These are phyloP conservation scores for Croton laevigatus DNA, from an alignment of 441 rosid genomes.

Conservation along the genomic window DNA sequence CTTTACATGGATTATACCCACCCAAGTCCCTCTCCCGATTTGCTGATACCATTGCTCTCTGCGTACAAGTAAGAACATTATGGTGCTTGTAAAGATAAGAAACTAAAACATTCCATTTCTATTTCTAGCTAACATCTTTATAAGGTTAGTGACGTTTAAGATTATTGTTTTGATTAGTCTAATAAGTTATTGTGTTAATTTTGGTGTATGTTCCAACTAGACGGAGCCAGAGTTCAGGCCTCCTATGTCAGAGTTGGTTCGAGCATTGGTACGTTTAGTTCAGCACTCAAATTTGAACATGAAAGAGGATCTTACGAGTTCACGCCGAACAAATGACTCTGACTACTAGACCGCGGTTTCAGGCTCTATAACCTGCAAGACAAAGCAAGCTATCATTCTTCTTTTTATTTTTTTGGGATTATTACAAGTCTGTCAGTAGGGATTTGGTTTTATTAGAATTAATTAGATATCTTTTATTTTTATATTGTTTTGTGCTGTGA, in stretches of 20 bases:
- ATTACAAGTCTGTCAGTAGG: not conserved
- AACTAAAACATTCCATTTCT: no score
- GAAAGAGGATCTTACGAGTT: conserved; percentile 49
- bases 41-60: conserved; percentile 76
- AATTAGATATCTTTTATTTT: no score
- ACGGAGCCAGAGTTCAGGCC: conserved; percentile 78
- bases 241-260: conserved; percentile 84
- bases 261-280: conserved; percentile 68
- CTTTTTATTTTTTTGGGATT: not conserved
- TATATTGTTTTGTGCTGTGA: no score
- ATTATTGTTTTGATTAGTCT: not conserved
- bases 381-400: not conserved
- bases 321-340: conserved; percentile 43
- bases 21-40: conserved; percentile 76
- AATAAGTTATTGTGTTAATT: no score
- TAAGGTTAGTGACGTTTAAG: no score
- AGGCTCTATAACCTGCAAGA: not conserved
- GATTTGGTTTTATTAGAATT: not conserved
- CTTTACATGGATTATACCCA: conserved; percentile 85
- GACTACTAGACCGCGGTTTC: conserved; percentile 21
- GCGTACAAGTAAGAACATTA: conserved; percentile 56
- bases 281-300: conserved; percentile 50
- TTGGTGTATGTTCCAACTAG: conserved; percentile 26
- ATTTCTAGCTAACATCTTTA: no score
- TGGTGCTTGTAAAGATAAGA: not conserved